Evolutionary conservation across 1,284 basidiomycete genomes (phyloP).

Genomic region (Neolentinus lepideus): DNA sequence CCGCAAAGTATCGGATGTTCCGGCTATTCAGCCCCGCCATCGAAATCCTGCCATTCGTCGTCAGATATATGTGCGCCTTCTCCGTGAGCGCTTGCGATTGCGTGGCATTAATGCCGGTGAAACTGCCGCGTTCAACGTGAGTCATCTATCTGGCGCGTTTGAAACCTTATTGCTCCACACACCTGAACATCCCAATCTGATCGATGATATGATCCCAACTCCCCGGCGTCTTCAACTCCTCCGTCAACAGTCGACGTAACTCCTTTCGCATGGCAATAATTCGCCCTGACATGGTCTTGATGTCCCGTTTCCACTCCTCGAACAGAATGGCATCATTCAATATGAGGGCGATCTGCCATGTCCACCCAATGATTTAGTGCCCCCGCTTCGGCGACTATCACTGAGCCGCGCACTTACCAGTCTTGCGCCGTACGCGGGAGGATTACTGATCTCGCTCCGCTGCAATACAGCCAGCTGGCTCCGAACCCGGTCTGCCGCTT

Average conservation of each 20-base stretch:
- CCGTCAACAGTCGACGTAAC: conserved; percentile 71
- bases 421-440: conserved; percentile 85
- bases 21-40: conserved; percentile 77
- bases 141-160: not conserved
- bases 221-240: conserved; percentile 86
- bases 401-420: conserved; percentile 45
- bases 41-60: conserved; percentile 79
- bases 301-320: conserved; percentile 85
- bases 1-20: conserved; percentile 77
- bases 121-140: conserved; percentile 34
- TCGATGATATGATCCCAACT: conserved; percentile 87
- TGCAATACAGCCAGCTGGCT: conserved; percentile 86
- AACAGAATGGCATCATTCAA: conserved; percentile 70
- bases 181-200: conserved; percentile 95
- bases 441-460: conserved; percentile 91
- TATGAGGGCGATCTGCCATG: conserved; percentile 64
- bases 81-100: conserved; percentile 74
- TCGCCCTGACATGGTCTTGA: conserved; percentile 86
- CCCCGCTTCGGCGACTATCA: not conserved
- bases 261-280: conserved; percentile 88
- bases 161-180: conserved; percentile 17
- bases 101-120: conserved; percentile 65
- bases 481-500: conserved; percentile 66
- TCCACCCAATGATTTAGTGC: not conserved
- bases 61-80: conserved; percentile 85